phyloP scores from a whole-genome alignment of 148 eudicot genomes.

The Silene uniflora region DNA sequence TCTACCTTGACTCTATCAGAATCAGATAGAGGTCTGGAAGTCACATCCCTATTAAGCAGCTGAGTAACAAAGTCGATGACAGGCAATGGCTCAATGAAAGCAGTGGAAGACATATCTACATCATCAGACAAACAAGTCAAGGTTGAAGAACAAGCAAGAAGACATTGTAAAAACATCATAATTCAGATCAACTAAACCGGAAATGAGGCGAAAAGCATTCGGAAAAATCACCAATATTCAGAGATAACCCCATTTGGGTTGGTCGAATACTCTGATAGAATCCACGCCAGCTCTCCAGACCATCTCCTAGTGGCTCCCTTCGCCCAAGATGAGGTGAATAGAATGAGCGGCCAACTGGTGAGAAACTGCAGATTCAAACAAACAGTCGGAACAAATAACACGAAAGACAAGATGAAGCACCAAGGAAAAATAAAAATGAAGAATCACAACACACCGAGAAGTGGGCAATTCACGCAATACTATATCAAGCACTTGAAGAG shows the following conservation, averaged over 20 bases:
- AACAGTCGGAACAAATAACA: background rate
- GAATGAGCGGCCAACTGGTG: slow-evolving; percentile 70
- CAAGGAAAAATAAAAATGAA: background rate
- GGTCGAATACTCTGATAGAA: slow-evolving; percentile 87
- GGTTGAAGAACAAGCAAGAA: background rate
- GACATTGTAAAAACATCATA: background rate
- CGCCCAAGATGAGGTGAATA: slow-evolving; percentile 60
- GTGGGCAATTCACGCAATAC: slow-evolving; percentile 74
- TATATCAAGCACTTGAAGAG: slow-evolving; percentile 73
- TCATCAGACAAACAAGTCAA: slow-evolving; percentile 8
- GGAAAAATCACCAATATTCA: slow-evolving; percentile 54
- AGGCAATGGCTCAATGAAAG: slow-evolving; percentile 69
- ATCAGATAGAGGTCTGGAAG: slow-evolving; percentile 67
- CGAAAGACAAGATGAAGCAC: background rate
- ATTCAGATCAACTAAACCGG: background rate
- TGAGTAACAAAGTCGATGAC: slow-evolving; percentile 68
- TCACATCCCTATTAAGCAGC: slow-evolving; percentile 49
- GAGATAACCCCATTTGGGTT: slow-evolving; percentile 84
- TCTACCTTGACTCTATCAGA: slow-evolving; percentile 71
- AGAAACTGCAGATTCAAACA: slow-evolving; percentile 32
- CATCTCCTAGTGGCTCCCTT: slow-evolving; percentile 63
- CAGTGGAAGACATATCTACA: slow-evolving; percentile 79
- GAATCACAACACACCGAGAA: slow-evolving; percentile 31
- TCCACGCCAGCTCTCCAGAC: slow-evolving; percentile 82
- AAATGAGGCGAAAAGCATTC: background rate